Percentiles rank a stretch among this genome's conserved stretches.
Conservation (phyloP, 805 yeast genomes). For the Candida orba region DNA sequence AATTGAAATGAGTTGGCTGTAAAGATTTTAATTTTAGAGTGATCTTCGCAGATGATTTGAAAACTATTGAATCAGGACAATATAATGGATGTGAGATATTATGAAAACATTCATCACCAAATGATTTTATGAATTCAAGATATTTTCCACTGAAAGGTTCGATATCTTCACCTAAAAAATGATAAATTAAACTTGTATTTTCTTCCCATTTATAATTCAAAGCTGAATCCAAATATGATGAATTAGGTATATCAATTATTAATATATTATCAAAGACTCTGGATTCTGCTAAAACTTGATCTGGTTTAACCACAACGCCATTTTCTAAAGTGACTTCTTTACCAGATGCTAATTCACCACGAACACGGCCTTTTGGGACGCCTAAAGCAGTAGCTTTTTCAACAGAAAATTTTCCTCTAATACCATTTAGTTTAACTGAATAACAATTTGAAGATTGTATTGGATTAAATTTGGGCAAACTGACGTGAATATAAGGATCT, state of each 20-base stretch:
- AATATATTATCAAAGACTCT: conserved; percentile 53
- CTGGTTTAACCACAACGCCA: conserved; percentile 56
- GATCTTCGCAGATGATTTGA: conserved; percentile 45
- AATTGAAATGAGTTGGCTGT: conserved; percentile 32
- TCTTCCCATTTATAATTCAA: conserved; percentile 25
- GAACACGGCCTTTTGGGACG: conserved; percentile 57
- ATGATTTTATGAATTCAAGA: conserved; percentile 41
- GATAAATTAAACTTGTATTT: conserved; percentile 55
- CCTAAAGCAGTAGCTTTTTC: conserved; percentile 61
- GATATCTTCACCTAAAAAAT: conserved; percentile 62
- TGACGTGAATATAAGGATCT: conserved; percentile 29
- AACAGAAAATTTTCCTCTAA: conserved; percentile 71
- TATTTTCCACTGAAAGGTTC: conserved; percentile 40
- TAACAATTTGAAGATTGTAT: conserved; percentile 47
- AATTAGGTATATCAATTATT: conserved; percentile 66
- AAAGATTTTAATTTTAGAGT: conserved; percentile 52
- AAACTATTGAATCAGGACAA: conserved; percentile 54
- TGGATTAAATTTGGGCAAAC: conserved; percentile 24
- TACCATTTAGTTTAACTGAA: conserved; percentile 56
- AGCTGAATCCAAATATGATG: conserved; percentile 33
- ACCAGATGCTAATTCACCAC: conserved; percentile 54
- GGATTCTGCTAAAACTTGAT: conserved; percentile 64
- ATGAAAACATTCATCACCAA: conserved; percentile 49
- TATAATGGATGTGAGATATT: conserved; percentile 66
- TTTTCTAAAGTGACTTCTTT: conserved; percentile 45